Percentiles rank a stretch among this genome's conserved stretches.
phyloP scores from a whole-genome alignment of 208 protist genomes.

The Leishmania braziliensis region DNA sequence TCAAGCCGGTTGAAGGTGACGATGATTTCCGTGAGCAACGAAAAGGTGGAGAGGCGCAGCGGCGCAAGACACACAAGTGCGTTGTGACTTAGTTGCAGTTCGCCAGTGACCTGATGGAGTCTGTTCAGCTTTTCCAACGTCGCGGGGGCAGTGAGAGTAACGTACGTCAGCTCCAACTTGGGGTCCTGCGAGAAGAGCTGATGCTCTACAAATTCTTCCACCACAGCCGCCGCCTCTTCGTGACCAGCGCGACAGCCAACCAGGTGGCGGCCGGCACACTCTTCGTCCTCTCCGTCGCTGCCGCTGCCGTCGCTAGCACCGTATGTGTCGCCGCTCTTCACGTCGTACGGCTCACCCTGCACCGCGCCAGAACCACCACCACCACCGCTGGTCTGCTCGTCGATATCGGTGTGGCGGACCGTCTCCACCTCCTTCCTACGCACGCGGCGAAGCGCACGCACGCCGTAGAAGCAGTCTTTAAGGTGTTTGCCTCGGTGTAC shows the following conservation, averaged over 20 bases:
- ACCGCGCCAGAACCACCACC: neutral
- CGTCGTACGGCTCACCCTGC: neutral
- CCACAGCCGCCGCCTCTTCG: constrained; percentile 1
- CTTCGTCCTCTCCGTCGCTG: neutral
- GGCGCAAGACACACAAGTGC: constrained; percentile 30
- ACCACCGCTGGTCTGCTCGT: neutral
- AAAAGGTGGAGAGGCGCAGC: constrained; percentile 49
- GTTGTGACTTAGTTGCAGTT: constrained; percentile 52
- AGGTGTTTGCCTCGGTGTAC: constrained; percentile 68
- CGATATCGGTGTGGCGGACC: constrained; percentile 14
- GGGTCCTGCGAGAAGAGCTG: constrained; percentile 16
- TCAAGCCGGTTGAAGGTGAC: constrained; percentile 63
- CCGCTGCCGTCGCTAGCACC: constrained; percentile 4
- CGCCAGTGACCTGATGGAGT: constrained; percentile 21
- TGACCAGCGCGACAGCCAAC: neutral
- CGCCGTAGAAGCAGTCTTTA: constrained; percentile 60
- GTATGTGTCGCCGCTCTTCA: constrained; percentile 3
- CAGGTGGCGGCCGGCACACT: neutral
- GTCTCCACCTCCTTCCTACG: constrained; percentile 45
- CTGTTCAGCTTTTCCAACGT: constrained; percentile 34
- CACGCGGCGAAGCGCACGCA: constrained; percentile 51
- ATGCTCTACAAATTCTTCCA: constrained; percentile 24
- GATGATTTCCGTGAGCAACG: constrained; percentile 49
- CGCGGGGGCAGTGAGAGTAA: constrained; percentile 3
- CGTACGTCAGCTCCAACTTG: constrained; percentile 22